Evolutionary conservation across 352 stramenopile genomes (phyloP), one percentile per base, ranked within the genome.

Genomic region (Elongisporangium undulatum): DNA sequence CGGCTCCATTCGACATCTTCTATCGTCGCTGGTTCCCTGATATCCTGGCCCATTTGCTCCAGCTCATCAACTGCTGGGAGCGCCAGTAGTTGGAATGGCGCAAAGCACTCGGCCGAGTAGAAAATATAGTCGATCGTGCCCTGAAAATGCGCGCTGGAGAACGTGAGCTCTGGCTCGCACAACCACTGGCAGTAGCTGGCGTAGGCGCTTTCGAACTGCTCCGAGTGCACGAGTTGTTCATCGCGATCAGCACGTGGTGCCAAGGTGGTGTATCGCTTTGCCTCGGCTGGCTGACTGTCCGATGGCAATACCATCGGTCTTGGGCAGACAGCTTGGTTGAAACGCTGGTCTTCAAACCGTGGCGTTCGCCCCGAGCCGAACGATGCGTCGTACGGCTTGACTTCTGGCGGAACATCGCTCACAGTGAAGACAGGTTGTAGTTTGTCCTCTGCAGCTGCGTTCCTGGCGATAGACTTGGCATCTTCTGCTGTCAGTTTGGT

Each of bases 51-150:
- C 9, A 77, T 55, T 9, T 50, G 49, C n/a, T 76, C 63, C 1
- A 88, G 53, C 6, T 77, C 64, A 8, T 80, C 71, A 0, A 82
- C 56, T 6, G 74, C 72, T 5, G 84, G 84, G 17, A 94, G 17
- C 8, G 63, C 53, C 7, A 95, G 68, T 8, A 94, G 29, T 52
- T 84, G 71, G 54, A 84, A 87, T 17, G 80, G 71, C 1, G 67
- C 69, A 17, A 88, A 69, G 23, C 81, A 68, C 0, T 75, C 69
- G 3, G 61, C 59, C 7, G 80, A 90, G 68, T 83, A 90, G 63
- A 95, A 94, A 26, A 96, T 94, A 61, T 94, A 96, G 69, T 96
- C 87, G 55, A 91, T 72, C 3, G 79, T 92, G 15, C 73, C 85
- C 19, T 77, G 71, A 49, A 83, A 81, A 17, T 59, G 58, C 1